Evolutionary conservation across 768 basidiomycete genomes (phyloP).

Genomic region (Lenzites betulinus): DNA sequence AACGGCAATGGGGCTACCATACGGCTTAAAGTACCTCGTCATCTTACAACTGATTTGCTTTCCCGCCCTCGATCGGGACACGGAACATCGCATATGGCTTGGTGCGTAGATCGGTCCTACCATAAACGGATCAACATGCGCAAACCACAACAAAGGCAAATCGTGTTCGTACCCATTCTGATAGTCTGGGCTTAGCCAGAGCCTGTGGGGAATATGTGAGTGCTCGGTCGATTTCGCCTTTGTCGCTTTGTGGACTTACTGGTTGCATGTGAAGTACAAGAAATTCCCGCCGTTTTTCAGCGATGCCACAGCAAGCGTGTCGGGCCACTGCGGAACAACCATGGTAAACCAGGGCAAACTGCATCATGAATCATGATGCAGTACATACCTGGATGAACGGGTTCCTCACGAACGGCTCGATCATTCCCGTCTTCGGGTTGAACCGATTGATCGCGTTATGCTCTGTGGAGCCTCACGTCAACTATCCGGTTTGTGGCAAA

Average conservation of each 20-base stretch:
- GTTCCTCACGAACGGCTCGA: conserved; percentile 23
- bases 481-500: background rate
- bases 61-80: conserved; percentile 19
- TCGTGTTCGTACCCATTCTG: conserved; percentile 18
- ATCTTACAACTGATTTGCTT: conserved; percentile 6
- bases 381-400: conserved; percentile 20
- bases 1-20: too few relatives aligned
- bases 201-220: background rate
- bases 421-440: conserved; percentile 21
- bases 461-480: conserved; percentile 1
- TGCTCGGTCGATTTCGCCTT: too few relatives aligned
- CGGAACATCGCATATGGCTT: conserved; percentile 23
- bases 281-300: conserved; percentile 17
- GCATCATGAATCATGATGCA: background rate
- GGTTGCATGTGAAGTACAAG: conserved; percentile 23
- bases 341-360: background rate
- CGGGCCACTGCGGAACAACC: conserved; percentile 9
- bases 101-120: conserved; percentile 21
- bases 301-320: conserved; percentile 22
- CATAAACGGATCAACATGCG: background rate
- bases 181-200: conserved; percentile 24
- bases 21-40: too few relatives aligned
- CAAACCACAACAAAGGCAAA: background rate
- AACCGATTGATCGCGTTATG: conserved; percentile 24
- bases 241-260: background rate